These are phyloP conservation scores for Viscum album DNA, from an alignment of 177 flowering plant species.

Conservation along the genomic window DNA sequence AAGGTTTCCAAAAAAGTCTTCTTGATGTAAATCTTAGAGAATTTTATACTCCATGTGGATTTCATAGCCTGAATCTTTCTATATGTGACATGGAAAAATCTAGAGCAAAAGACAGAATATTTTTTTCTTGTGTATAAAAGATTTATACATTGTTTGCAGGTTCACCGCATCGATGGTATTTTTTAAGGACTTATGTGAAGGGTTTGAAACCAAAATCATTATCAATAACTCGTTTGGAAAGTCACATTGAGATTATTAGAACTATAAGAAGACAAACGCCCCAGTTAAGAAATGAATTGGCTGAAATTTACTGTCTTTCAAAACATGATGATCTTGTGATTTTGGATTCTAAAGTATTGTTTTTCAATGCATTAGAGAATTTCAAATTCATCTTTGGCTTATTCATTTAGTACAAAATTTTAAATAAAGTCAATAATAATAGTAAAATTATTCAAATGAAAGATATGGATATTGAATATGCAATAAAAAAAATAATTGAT, in stretches of 20 bases:
- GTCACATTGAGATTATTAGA: constrained; percentile 19
- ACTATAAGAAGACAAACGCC: constrained; percentile 13
- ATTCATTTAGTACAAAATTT: neutral
- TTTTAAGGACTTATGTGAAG: constrained; percentile 11
- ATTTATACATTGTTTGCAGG: constrained; percentile 18
- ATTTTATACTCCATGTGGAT: constrained; percentile 25
- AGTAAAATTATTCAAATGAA: too few species aligned
- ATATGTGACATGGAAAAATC: too few species aligned
- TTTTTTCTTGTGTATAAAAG: constrained; percentile 19
- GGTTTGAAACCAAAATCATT: constrained; percentile 15
- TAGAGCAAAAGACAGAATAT: constrained; percentile 10
- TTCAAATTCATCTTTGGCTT: neutral
- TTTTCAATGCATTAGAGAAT: neutral
- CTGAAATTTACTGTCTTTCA: neutral
- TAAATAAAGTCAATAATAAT: too few species aligned
- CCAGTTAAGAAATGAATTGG: neutral
- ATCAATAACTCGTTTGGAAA: constrained; percentile 18
- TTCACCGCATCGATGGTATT: constrained; percentile 15
- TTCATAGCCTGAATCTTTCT: constrained; percentile 23
- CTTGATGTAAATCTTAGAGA: constrained; percentile 26
- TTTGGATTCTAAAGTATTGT: neutral
- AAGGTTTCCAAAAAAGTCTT: constrained; percentile 24
- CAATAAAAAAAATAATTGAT: too few species aligned
- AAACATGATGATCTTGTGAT: neutral
- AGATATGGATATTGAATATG: too few species aligned